phyloP scores from a whole-genome alignment of 1,284 basidiomycete genomes.

The Laetiporus sulphureus region DNA sequence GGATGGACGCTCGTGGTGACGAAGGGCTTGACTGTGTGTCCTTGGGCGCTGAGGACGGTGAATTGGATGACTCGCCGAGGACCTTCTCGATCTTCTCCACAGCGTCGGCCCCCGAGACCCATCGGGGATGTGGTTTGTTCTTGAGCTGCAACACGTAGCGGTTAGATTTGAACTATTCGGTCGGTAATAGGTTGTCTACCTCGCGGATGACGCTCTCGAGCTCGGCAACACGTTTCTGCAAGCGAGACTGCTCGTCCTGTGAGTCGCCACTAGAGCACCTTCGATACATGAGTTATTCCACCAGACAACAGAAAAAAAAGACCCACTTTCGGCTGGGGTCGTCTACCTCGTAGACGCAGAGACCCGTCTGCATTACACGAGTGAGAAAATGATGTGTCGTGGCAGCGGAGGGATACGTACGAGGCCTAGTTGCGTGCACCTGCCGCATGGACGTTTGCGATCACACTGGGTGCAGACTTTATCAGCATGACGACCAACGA shows the following conservation, averaged over 20 bases:
- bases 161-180: conserved; percentile 4
- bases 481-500: conserved; percentile 3
- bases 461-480: conserved; percentile 45
- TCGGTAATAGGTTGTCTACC: conserved; percentile 27
- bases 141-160: conserved; percentile 34
- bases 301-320: background rate
- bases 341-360: conserved; percentile 82
- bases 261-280: conserved; percentile 20
- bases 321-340: conserved; percentile 53
- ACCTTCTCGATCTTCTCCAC: conserved; percentile 7
- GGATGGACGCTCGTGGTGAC: background rate
- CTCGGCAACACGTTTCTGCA: conserved; percentile 74
- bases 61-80: background rate
- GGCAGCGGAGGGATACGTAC: conserved; percentile 30
- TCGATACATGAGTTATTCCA: background rate
- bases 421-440: conserved; percentile 69
- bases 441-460: conserved; percentile 62
- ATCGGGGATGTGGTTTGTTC: conserved; percentile 67
- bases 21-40: background rate
- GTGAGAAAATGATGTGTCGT: background rate
- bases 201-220: conserved; percentile 80
- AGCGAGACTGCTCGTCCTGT: conserved; percentile 54
- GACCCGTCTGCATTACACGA: conserved; percentile 49
- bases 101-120: conserved; percentile 29
- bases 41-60: background rate